Evolutionary conservation across 2,329 filamentous ascomycete species (phyloP), one percentile per base, ranked within the genome.

Genomic region (Phaeosphaeria sp.): DNA sequence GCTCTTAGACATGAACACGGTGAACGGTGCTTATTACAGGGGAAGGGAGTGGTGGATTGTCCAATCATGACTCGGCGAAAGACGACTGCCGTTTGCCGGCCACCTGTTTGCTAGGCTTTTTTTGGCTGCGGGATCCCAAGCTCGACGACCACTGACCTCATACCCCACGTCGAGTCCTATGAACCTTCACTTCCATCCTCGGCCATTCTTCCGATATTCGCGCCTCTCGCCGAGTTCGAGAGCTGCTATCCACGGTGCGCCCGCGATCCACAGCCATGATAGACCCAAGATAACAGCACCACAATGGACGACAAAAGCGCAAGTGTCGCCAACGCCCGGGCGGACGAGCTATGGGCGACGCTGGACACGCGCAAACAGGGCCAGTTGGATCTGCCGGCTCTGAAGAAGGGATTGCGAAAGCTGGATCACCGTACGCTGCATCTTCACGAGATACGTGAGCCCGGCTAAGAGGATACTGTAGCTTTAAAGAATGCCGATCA

Each of bases 401-500:
- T 99, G 67, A 90, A 93, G 80, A 91, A 88, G 79, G 95, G 94
- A 3, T 80, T 99, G 73, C 88, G 84, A 76, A 91, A 89, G 78
- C 92, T 98, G 72, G 93, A 98, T 77, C 95, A 99, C 77, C 95
- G 93, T 96, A 80, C 80, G 89, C 76, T 25, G 7, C 21, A 45
- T 15, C 40, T 43, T 59, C 40, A 49, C 57, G 43, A 44, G 25
- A 46, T 45, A 49, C 24, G 55, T 51, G 45, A 50, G 39, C 33
- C 44, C 22, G 43, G 57, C 63, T 71, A 67, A 74, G 60, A 69
- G 61, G 56, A 63, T 22, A 63, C 58, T 64, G 64, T 69, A 89
- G 87, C 89, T 63, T 80, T 99, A 73, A 96, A 97, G 82, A 95
- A 97, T 83, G 95, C 95, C 74, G 91, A 96, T 77, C 83, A 86